Conservation (phyloP, 2,329 filamentous ascomycete genomes). For the Parasarocladium wereldwijsianum region DNA sequence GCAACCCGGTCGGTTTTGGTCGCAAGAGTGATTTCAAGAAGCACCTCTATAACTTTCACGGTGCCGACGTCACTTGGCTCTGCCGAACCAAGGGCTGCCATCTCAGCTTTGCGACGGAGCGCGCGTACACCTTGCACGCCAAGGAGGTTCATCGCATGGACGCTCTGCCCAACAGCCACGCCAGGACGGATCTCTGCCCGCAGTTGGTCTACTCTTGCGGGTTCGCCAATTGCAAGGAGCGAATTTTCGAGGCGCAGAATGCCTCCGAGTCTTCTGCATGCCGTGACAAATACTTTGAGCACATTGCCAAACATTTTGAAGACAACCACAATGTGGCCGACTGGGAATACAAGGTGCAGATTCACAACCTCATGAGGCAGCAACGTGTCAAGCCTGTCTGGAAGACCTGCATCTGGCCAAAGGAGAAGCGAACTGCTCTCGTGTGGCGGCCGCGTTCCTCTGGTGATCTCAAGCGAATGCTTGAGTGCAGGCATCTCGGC, state of each 20-base stretch:
- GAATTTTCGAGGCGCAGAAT: conserved; percentile 23
- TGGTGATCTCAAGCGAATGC: conserved; percentile 27
- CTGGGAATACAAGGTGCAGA: conserved; percentile 27
- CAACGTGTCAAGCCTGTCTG: conserved; percentile 26
- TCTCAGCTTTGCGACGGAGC: conserved; percentile 28
- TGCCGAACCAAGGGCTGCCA: conserved; percentile 26
- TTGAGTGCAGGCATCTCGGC: conserved; percentile 27
- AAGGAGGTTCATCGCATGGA: conserved; percentile 27
- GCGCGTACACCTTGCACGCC: conserved; percentile 28
- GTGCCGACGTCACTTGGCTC: conserved; percentile 25
- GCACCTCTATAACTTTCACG: conserved; percentile 32
- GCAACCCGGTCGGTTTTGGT: conserved; percentile 28
- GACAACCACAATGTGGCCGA: conserved; percentile 24
- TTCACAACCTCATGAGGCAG: conserved; percentile 29
- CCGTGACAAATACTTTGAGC: conserved; percentile 30
- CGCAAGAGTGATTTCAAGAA: conserved; percentile 34
- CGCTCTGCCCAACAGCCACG: conserved; percentile 24
- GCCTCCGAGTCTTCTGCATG: conserved; percentile 20
- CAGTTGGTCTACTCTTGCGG: conserved; percentile 30
- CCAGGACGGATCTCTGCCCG: conserved; percentile 24
- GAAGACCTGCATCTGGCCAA: conserved; percentile 31
- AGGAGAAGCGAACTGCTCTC: conserved; percentile 24
- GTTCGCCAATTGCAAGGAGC: conserved; percentile 26
- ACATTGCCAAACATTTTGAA: conserved; percentile 31
- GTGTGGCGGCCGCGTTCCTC: conserved; percentile 26